Conservation (phyloP, 2,329 filamentous ascomycete genomes). For the Stenocarpella maydis region DNA sequence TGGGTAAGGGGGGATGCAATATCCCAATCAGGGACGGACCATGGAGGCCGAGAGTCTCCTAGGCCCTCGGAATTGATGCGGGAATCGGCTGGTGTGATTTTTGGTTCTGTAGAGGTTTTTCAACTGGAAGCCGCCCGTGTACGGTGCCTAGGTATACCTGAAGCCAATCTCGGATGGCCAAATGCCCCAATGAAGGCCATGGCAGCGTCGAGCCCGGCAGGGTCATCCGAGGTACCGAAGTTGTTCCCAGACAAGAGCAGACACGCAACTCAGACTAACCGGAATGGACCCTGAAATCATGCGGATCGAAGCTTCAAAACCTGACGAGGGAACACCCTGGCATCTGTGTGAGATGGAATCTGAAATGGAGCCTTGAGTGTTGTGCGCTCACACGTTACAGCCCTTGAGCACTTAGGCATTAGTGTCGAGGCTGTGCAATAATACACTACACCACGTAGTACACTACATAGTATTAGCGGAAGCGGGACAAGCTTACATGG, state of each 20-base stretch:
- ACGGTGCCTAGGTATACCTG: too few relatives aligned
- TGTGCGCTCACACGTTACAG: neutral
- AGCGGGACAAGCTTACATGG: too few relatives aligned
- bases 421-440: conserved; percentile 23
- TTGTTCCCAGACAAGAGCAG: too few relatives aligned
- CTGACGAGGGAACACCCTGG: neutral
- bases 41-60: neutral
- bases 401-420: neutral
- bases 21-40: neutral
- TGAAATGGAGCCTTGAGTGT: neutral
- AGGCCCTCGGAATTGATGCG: too few relatives aligned
- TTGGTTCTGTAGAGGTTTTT: neutral
- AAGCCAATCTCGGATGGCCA: neutral
- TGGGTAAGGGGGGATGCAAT: neutral
- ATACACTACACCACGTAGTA: too few relatives aligned
- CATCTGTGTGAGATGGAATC: neutral
- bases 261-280: too few relatives aligned
- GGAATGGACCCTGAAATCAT: conserved; percentile 3
- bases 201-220: neutral
- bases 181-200: neutral
- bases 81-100: neutral
- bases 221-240: too few relatives aligned
- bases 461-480: too few relatives aligned
- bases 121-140: neutral
- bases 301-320: neutral